Percentiles rank a stretch among this genome's conserved stretches.
phyloP scores from a whole-genome alignment of 73 alveolate genomes.

The Tetrahymena borealis region DNA sequence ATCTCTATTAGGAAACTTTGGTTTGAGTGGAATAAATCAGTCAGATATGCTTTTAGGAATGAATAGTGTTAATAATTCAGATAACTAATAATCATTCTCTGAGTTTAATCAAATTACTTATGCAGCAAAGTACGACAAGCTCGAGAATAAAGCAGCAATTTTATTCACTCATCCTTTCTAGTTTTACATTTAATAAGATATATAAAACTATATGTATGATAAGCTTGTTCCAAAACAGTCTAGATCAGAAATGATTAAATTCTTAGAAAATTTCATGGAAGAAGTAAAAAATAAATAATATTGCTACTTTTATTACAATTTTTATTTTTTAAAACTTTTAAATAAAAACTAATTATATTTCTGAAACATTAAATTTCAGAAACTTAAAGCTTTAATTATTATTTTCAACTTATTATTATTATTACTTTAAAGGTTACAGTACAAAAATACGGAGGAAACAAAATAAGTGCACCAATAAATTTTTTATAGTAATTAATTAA shows the following conservation, averaged over 20 bases:
- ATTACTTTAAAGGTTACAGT: neutral
- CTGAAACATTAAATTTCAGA: too few species aligned
- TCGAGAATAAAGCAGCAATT: neutral
- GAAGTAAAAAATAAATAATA: neutral
- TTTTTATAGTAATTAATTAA: neutral
- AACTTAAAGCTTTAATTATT: too few species aligned
- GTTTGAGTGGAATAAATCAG: neutral
- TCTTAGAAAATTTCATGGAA: neutral
- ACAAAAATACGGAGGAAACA: neutral
- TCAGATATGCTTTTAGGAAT: neutral
- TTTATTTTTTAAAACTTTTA: too few species aligned
- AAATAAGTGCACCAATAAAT: neutral
- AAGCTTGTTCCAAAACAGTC: neutral
- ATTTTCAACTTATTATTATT: too few species aligned
- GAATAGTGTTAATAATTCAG: neutral
- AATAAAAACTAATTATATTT: too few species aligned
- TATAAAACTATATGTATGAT: neutral
- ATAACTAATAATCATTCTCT: neutral
- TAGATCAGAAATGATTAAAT: neutral
- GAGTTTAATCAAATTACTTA: neutral
- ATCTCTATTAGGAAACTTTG: neutral
- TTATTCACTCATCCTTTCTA: neutral
- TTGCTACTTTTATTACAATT: too few species aligned
- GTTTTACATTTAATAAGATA: neutral
- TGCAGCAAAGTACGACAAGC: neutral